Evolutionary conservation across 2,329 filamentous ascomycete species (phyloP).

Genomic region (Penicillium digitatum): DNA sequence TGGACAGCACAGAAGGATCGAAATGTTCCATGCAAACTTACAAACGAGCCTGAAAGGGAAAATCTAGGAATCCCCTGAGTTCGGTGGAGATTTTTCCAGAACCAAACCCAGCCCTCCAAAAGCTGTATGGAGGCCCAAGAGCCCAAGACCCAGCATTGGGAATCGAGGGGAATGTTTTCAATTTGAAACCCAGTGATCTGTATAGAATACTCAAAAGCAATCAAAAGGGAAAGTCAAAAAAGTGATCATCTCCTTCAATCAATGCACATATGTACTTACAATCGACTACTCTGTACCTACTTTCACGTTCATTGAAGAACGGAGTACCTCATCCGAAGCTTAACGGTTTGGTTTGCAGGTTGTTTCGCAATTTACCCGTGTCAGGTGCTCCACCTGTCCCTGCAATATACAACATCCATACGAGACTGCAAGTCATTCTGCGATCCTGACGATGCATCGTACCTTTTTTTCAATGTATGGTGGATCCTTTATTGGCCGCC

Average conservation of each 20-base stretch:
- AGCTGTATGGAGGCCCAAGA: background rate
- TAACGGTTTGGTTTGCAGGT: background rate
- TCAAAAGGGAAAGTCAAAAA: background rate
- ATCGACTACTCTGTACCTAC: background rate
- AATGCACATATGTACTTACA: background rate
- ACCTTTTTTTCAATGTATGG: background rate
- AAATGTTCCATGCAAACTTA: conserved; percentile 8
- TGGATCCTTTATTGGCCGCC: conserved; percentile 12
- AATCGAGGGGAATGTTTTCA: conserved; percentile 1
- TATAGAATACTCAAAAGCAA: background rate
- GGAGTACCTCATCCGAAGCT: conserved; percentile 2
- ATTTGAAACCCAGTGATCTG: conserved; percentile 9
- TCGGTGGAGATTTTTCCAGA: conserved; percentile 20
- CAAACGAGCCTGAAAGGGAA: conserved; percentile 16
- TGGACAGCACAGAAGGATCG: conserved; percentile 4
- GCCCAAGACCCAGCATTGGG: background rate
- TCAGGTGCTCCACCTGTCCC: conserved; percentile 18
- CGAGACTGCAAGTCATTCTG: conserved; percentile 20
- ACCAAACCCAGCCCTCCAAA: conserved; percentile 5
- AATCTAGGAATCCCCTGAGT: conserved; percentile 13
- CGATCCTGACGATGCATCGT: conserved; percentile 7
- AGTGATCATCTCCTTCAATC: background rate
- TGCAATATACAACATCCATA: conserved; percentile 19
- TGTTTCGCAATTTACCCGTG: background rate
- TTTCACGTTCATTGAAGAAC: background rate